These are phyloP conservation scores for Pseudozyma pruni DNA, from an alignment of 1,284 basidiomycete genomes.

Conservation along the genomic window DNA sequence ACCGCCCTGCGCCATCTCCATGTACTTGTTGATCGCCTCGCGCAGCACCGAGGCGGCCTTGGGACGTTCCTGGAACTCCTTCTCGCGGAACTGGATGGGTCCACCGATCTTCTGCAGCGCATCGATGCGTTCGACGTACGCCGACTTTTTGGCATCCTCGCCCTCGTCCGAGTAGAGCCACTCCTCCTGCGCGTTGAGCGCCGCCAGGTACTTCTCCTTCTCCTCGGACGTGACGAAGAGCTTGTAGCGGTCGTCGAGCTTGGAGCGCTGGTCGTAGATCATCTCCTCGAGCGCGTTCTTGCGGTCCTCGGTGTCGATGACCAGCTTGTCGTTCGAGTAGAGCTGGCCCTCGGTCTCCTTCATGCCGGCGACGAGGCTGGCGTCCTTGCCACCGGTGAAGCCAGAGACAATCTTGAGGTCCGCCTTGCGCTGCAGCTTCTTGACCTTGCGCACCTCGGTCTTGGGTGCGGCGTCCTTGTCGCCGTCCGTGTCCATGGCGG, in stretches of 20 bases:
- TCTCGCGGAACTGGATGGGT: constrained; percentile 61
- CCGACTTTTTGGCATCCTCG: constrained; percentile 66
- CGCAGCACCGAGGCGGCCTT: constrained; percentile 63
- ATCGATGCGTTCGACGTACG: constrained; percentile 62
- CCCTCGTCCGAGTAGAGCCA: constrained; percentile 68
- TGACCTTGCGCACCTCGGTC: constrained; percentile 66
- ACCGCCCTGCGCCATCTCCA: constrained; percentile 60
- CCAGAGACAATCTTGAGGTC: constrained; percentile 61
- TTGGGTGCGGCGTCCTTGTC: constrained; percentile 57
- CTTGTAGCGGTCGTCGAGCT: constrained; percentile 65
- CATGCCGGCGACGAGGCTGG: constrained; percentile 52
- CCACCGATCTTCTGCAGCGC: constrained; percentile 62
- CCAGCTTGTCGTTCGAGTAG: constrained; percentile 67
- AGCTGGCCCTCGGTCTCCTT: constrained; percentile 66
- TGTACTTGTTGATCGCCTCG: constrained; percentile 66
- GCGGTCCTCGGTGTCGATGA: constrained; percentile 67
- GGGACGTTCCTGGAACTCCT: constrained; percentile 63
- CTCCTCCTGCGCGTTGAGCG: constrained; percentile 63
- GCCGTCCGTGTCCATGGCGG: constrained; percentile 59
- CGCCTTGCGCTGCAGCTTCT: constrained; percentile 67
- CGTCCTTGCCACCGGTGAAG: constrained; percentile 55
- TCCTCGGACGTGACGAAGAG: constrained; percentile 62
- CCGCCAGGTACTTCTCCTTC: constrained; percentile 63
- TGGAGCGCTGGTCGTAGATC: constrained; percentile 67
- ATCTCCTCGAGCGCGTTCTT: constrained; percentile 68